phyloP scores from a whole-genome alignment of 2,329 filamentous ascomycete species.

The Ilyonectria mors-panacis region DNA sequence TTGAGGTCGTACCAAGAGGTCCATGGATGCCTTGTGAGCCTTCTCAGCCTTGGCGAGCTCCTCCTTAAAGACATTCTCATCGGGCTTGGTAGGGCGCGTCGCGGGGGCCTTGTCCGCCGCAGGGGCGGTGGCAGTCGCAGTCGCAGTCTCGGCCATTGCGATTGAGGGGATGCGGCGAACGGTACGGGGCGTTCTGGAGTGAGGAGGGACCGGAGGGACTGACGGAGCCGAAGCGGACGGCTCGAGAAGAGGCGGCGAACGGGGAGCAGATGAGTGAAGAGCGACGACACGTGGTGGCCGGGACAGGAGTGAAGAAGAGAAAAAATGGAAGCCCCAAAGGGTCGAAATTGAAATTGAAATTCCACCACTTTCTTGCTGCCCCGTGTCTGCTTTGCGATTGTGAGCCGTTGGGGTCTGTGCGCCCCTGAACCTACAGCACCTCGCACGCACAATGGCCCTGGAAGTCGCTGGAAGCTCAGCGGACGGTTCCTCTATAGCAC shows the following conservation, averaged over 20 bases:
- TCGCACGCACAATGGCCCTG: not conserved
- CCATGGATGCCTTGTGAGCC: conserved; percentile 84
- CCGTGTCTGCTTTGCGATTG: conserved; percentile 48
- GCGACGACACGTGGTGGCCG: conserved; percentile 26
- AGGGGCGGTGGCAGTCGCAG: conserved; percentile 62
- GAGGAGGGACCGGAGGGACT: conserved; percentile 30
- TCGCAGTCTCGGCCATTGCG: conserved; percentile 62
- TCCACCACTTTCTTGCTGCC: conserved; percentile 48
- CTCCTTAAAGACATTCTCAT: conserved; percentile 87
- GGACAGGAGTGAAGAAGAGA: conserved; percentile 35
- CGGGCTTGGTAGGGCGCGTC: conserved; percentile 85
- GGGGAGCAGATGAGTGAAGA: conserved; percentile 22
- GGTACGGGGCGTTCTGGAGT: conserved; percentile 21
- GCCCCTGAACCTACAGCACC: conserved; percentile 22
- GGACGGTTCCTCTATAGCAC: conserved; percentile 1
- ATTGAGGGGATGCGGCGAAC: conserved; percentile 42
- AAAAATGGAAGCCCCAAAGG: conserved; percentile 31
- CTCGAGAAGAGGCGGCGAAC: conserved; percentile 30
- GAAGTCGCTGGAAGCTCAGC: conserved; percentile 20
- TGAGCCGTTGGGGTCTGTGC: conserved; percentile 47
- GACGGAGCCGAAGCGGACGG: conserved; percentile 36
- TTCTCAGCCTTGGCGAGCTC: conserved; percentile 87
- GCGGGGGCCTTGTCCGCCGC: conserved; percentile 58
- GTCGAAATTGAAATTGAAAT: conserved; percentile 43
- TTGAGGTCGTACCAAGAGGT: conserved; percentile 60